These are phyloP conservation scores for Ilex aquifolium DNA, from an alignment of 257 asterid genomes.

Conservation along the genomic window DNA sequence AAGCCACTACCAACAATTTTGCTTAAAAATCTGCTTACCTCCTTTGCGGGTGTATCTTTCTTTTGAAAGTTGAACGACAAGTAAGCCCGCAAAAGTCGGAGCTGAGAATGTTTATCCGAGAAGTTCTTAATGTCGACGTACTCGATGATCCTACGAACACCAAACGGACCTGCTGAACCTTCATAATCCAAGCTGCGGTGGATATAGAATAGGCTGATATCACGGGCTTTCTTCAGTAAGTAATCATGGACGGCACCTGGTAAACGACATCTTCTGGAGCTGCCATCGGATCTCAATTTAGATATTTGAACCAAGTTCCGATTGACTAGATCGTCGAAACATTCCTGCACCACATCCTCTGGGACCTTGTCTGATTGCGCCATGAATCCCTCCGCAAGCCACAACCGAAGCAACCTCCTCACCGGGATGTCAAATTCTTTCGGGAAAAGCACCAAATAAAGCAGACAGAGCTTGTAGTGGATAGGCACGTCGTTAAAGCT, in stretches of 20 bases:
- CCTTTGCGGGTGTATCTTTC: conserved; percentile 26
- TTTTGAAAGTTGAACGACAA: conserved; percentile 26
- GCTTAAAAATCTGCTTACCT: conserved; percentile 23
- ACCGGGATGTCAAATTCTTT: conserved; percentile 30
- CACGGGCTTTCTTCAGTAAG: conserved; percentile 16
- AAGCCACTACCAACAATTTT: conserved; percentile 17
- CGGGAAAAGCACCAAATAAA: conserved; percentile 32
- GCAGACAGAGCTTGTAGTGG: conserved; percentile 21
- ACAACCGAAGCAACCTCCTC: conserved; percentile 30
- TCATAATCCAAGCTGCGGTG: background rate
- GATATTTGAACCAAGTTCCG: conserved; percentile 31
- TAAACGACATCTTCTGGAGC: conserved; percentile 27
- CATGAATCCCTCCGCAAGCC: conserved; percentile 39
- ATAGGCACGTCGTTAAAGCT: conserved; percentile 18
- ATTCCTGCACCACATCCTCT: conserved; percentile 15
- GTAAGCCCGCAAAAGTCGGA: conserved; percentile 19
- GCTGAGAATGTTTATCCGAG: background rate
- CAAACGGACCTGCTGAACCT: background rate
- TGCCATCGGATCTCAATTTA: conserved; percentile 30
- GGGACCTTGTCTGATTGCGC: conserved; percentile 1
- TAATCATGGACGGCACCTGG: conserved; percentile 23
- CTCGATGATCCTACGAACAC: conserved; percentile 27
- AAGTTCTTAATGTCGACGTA: conserved; percentile 10
- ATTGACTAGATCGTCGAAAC: conserved; percentile 18
- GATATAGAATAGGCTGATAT: conserved; percentile 24